Conservation (phyloP, 2,329 filamentous ascomycete species). For the Hortaea sp. region DNA sequence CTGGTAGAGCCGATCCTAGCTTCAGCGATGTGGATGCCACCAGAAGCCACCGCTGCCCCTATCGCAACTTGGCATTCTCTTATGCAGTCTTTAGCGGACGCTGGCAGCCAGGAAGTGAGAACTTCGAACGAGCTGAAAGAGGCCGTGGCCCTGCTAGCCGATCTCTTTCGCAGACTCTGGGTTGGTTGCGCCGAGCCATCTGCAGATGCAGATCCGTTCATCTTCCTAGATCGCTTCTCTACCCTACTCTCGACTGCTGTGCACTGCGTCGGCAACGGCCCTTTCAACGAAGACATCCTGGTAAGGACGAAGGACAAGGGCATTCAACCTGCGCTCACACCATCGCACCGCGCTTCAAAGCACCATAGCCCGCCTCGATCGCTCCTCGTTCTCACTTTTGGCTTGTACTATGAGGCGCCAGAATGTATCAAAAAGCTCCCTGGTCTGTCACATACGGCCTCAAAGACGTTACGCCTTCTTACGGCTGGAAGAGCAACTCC, state of each 20-base stretch:
- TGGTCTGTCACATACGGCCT: background rate
- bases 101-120: slow-evolving; percentile 78
- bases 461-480: slow-evolving; percentile 3
- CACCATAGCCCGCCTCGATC: slow-evolving; percentile 43
- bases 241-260: slow-evolving; percentile 33
- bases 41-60: slow-evolving; percentile 13
- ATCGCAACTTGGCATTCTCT: slow-evolving; percentile 35
- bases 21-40: slow-evolving; percentile 34
- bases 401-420: slow-evolving; percentile 13
- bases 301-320: slow-evolving; percentile 46
- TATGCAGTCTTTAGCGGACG: slow-evolving; percentile 53
- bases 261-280: slow-evolving; percentile 38
- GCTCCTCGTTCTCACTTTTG: slow-evolving; percentile 47
- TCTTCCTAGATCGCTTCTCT: slow-evolving; percentile 13
- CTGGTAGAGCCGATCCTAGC: slow-evolving; percentile 46
- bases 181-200: slow-evolving; percentile 16
- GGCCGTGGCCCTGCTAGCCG: slow-evolving; percentile 64
- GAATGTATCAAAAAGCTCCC: background rate
- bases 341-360: slow-evolving; percentile 51
- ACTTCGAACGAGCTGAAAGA: slow-evolving; percentile 72
- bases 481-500: slow-evolving; percentile 1
- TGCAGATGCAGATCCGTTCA: background rate
- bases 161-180: slow-evolving; percentile 63
- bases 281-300: slow-evolving; percentile 41
- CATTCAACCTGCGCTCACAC: slow-evolving; percentile 55